These are phyloP conservation scores for Phoma sp. DNA, from an alignment of 2,329 filamentous ascomycete species.

Conservation along the genomic window DNA sequence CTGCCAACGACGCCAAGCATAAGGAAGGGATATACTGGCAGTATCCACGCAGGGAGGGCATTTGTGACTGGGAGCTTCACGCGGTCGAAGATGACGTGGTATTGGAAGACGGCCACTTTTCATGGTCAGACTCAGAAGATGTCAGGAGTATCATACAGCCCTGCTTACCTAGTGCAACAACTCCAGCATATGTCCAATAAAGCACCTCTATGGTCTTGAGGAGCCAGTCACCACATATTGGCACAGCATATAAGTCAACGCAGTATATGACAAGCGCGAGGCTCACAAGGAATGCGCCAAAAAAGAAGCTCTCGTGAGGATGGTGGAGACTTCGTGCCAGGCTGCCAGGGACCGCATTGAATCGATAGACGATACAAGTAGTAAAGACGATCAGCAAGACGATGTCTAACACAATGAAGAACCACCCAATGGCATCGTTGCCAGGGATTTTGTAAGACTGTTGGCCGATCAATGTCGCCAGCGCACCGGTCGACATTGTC, in stretches of 20 bases:
- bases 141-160: background rate
- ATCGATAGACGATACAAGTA: slow-evolving; percentile 65
- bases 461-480: slow-evolving; percentile 67
- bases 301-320: slow-evolving; percentile 72
- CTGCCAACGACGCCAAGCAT: slow-evolving; percentile 47
- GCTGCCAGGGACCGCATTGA: slow-evolving; percentile 58
- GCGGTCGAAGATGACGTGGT: slow-evolving; percentile 95
- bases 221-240: slow-evolving; percentile 61
- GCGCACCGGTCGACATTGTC: slow-evolving; percentile 75
- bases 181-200: slow-evolving; percentile 72
- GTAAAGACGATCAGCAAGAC: slow-evolving; percentile 65
- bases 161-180: slow-evolving; percentile 29
- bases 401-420: slow-evolving; percentile 71
- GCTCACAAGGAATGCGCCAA: slow-evolving; percentile 72
- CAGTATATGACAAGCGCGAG: slow-evolving; percentile 52
- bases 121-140: background rate
- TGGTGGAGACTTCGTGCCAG: slow-evolving; percentile 63
- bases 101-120: slow-evolving; percentile 81
- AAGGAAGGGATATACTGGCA: slow-evolving; percentile 43
- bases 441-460: slow-evolving; percentile 66
- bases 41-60: slow-evolving; percentile 50
- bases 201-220: slow-evolving; percentile 64
- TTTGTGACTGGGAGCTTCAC: slow-evolving; percentile 58
- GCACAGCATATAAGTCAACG: slow-evolving; percentile 67
- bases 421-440: slow-evolving; percentile 65